Conservation (phyloP, 352 stramenopile species). For the Phytophthora quininea region DNA sequence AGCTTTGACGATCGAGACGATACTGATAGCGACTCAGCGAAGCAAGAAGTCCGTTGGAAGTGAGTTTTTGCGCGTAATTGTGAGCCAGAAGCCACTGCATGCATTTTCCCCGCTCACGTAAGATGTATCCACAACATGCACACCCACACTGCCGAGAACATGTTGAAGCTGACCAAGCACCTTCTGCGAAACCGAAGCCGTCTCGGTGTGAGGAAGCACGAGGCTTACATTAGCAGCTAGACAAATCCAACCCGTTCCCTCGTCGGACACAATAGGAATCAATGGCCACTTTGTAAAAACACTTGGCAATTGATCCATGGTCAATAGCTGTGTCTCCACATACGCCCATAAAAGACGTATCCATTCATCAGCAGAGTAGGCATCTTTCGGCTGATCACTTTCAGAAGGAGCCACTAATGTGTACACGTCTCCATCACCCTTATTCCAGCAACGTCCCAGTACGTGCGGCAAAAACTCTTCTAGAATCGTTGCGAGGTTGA, state of each 20-base stretch:
- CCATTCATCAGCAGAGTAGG: conserved; percentile 46
- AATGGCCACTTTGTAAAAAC: conserved; percentile 50
- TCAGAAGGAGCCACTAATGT: conserved; percentile 21
- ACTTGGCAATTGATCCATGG: conserved; percentile 27
- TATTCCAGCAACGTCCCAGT: conserved; percentile 39
- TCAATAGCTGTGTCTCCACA: conserved; percentile 43
- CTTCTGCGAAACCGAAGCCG: conserved; percentile 11
- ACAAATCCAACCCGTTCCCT: conserved; percentile 41
- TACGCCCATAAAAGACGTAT: conserved; percentile 58
- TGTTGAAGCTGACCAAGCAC: conserved; percentile 27
- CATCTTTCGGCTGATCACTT: background rate
- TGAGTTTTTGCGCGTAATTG: conserved; percentile 51
- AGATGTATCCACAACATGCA: conserved; percentile 50
- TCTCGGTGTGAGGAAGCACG: conserved; percentile 34
- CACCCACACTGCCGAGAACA: conserved; percentile 43
- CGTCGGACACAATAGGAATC: conserved; percentile 37
- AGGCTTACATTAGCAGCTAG: conserved; percentile 38
- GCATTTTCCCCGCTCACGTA: conserved; percentile 46
- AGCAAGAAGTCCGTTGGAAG: conserved; percentile 50
- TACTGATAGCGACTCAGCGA: conserved; percentile 42
- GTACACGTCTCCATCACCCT: conserved; percentile 35
- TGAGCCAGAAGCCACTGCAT: conserved; percentile 48
- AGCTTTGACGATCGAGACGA: conserved; percentile 33
- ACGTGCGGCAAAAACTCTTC: conserved; percentile 51
- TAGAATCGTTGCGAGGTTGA: conserved; percentile 39